A percentile compares a stretch with the other conserved stretches of the same genome.
These are phyloP conservation scores for Heliamphora exappendiculata DNA, from an alignment of 148 eudicot genomes.

Conservation along the genomic window DNA sequence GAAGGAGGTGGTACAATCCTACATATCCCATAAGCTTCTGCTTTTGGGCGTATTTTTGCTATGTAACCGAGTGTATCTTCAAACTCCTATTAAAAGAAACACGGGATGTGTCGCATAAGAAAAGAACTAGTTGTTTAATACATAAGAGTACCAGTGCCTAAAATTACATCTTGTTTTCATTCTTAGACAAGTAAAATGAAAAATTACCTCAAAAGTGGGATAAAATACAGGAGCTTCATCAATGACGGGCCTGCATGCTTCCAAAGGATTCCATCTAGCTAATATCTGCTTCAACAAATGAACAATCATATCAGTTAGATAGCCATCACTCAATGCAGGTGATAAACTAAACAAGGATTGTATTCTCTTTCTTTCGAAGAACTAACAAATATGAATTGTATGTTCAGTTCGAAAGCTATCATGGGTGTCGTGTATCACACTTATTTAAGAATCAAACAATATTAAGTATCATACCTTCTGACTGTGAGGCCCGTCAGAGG, in stretches of 20 bases:
- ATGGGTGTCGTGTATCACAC: neutral
- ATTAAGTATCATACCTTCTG: constrained; percentile 12
- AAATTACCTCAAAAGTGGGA: constrained; percentile 51
- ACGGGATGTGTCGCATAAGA: neutral
- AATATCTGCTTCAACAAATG: constrained; percentile 24
- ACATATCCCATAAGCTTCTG: constrained; percentile 60
- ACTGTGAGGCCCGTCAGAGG: constrained; percentile 25
- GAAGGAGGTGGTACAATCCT: constrained; percentile 57
- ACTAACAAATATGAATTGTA: neutral
- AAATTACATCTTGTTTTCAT: neutral
- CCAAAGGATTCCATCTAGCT: constrained; percentile 51
- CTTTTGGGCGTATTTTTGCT: constrained; percentile 41
- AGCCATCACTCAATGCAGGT: neutral
- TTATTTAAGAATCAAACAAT: neutral
- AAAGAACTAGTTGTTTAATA: neutral
- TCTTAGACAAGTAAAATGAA: neutral
- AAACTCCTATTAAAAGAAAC: constrained; percentile 39
- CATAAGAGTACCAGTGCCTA: neutral
- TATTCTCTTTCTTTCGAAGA: neutral
- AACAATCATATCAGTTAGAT: neutral
- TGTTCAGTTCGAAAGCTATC: neutral
- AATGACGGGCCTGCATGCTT: constrained; percentile 40
- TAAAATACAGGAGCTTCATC: constrained; percentile 53
- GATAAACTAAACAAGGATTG: neutral
- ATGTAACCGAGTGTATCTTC: constrained; percentile 54